A percentile compares a stretch with the other conserved stretches of the same genome.
Evolutionary conservation across 805 yeast genomes (phyloP).

Genomic region (Vanderwaltozyma yarrowii): DNA sequence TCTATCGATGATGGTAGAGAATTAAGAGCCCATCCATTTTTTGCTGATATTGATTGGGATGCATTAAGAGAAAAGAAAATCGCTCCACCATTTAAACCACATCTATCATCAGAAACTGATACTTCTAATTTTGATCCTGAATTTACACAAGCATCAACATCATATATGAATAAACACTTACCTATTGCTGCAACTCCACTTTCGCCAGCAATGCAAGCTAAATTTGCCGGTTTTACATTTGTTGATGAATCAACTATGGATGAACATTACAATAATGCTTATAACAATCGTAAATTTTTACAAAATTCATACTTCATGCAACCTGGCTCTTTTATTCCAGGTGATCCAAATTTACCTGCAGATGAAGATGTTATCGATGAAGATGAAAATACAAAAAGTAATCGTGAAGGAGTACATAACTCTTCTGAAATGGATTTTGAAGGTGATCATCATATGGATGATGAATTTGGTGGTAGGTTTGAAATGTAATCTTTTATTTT

Average conservation of each 20-base stretch:
- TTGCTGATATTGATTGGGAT: conserved; percentile 86
- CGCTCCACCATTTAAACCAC: conserved; percentile 97
- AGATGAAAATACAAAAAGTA: conserved; percentile 25
- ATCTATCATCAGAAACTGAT: conserved; percentile 80
- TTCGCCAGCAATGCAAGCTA: conserved; percentile 91
- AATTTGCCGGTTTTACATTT: conserved; percentile 93
- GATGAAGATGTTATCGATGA: conserved; percentile 80
- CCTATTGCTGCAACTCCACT: conserved; percentile 44
- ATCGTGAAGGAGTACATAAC: conserved; percentile 31
- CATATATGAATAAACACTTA: conserved; percentile 57
- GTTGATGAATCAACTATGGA: conserved; percentile 91
- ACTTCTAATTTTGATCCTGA: conserved; percentile 97
- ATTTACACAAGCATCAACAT: conserved; percentile 85
- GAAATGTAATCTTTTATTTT: conserved; percentile 41
- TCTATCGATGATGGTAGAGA: conserved; percentile 88
- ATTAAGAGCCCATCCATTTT: conserved; percentile 84
- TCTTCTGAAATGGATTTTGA: conserved; percentile 13
- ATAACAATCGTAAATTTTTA: conserved; percentile 26
- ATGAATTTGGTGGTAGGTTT: conserved; percentile 82
- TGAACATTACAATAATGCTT: conserved; percentile 50
- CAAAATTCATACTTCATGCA: conserved; percentile 34
- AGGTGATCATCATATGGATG: conserved; percentile 56
- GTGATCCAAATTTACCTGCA: conserved; percentile 70
- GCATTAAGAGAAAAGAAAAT: conserved; percentile 65
- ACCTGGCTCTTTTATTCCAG: conserved; percentile 68